Percentiles rank a stretch among this genome's conserved stretches.
Evolutionary conservation across 2,329 filamentous ascomycete genomes (phyloP).

Genomic region (Penicillium hesseltinei): DNA sequence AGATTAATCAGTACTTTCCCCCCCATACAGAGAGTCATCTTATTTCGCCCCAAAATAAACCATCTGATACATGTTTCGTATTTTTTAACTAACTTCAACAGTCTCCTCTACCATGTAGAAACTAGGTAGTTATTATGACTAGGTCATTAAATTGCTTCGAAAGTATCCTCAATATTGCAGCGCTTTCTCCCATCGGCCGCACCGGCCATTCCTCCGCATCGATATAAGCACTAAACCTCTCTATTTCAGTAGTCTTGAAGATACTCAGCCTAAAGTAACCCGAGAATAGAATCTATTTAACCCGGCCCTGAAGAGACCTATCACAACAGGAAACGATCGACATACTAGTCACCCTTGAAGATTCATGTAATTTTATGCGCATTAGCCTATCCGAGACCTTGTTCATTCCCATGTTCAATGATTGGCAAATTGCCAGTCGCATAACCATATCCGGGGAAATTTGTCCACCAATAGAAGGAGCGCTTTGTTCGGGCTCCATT

Average conservation of each 20-base stretch:
- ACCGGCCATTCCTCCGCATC: background rate
- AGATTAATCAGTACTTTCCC: too few species aligned
- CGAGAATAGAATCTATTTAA: background rate
- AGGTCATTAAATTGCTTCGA: too few species aligned
- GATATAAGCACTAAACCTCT: background rate
- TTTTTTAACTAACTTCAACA: background rate
- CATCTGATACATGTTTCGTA: too few species aligned
- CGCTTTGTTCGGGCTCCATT: background rate
- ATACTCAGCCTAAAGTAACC: background rate
- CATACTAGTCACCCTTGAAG: background rate
- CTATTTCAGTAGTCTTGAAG: background rate
- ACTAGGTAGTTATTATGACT: too few species aligned
- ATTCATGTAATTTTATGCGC: background rate
- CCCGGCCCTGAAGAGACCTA: background rate
- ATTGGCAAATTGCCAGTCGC: background rate
- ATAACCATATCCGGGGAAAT: background rate
- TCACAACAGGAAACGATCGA: slow-evolving; percentile 7
- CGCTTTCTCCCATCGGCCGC: background rate
- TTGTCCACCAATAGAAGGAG: background rate
- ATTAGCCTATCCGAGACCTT: background rate
- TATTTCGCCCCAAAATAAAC: background rate
- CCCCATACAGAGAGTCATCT: too few species aligned
- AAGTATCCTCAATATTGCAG: background rate
- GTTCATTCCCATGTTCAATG: background rate
- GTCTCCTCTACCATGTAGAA: background rate